Conservation (phyloP, 2,329 filamentous ascomycete genomes). For the Sarocladiaceae sp. region DNA sequence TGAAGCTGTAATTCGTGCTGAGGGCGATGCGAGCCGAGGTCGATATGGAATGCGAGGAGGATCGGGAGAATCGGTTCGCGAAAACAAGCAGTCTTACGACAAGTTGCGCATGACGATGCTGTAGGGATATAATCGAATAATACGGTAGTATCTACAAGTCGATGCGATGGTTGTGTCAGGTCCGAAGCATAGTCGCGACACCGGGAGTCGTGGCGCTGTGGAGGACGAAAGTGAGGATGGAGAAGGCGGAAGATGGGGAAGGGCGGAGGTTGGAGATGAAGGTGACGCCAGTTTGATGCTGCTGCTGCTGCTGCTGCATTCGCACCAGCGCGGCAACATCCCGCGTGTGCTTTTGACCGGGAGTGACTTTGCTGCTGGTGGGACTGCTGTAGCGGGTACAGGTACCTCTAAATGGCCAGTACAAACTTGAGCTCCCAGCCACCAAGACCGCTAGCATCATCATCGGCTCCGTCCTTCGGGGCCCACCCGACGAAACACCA, state of each 20-base stretch:
- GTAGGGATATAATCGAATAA: neutral
- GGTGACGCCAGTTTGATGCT: conserved; percentile 3
- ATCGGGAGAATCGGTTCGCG: conserved; percentile 11
- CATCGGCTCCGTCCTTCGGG: neutral
- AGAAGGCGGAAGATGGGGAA: conserved; percentile 1
- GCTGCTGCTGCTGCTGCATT: neutral
- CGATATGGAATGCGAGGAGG: conserved; percentile 26
- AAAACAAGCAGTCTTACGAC: neutral
- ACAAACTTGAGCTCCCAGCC: conserved; percentile 1
- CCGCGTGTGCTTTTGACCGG: neutral
- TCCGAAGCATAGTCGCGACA: neutral
- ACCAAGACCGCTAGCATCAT: neutral
- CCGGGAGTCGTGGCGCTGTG: conserved; percentile 8
- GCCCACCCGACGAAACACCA: too few relatives aligned
- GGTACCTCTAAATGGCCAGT: neutral
- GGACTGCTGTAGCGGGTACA: too few relatives aligned
- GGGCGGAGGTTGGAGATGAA: neutral
- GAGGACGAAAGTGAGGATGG: neutral
- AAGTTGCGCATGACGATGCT: conserved; percentile 11
- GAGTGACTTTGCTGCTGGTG: neutral
- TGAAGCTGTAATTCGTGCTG: conserved; percentile 26
- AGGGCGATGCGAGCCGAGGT: neutral
- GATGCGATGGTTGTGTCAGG: neutral
- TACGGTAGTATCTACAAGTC: neutral
- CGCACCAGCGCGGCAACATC: neutral